phyloP scores from a whole-genome alignment of 306 rosid genomes.

The Echinosophora koreensis region DNA sequence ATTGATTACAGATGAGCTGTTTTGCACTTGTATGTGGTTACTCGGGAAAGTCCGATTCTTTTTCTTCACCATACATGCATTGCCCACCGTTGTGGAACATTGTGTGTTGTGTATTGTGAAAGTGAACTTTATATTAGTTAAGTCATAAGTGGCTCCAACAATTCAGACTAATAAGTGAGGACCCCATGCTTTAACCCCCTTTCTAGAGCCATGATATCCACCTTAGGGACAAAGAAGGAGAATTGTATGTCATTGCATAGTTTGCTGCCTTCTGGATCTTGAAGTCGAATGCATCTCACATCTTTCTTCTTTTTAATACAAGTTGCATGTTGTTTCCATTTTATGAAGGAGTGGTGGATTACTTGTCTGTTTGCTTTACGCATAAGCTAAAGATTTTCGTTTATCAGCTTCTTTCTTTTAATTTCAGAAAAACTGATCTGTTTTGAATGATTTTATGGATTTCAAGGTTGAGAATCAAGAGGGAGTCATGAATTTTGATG shows the following conservation, averaged over 20 bases:
- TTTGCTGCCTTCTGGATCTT: constrained; percentile 23
- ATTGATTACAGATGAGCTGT: not conserved
- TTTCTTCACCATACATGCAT: not conserved
- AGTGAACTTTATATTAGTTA: not conserved
- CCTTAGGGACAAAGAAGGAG: not conserved
- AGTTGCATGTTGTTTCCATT: constrained; percentile 22
- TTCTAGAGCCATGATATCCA: not conserved
- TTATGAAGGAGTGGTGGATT: not conserved
- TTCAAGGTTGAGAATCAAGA: constrained; percentile 95
- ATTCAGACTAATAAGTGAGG: not conserved
- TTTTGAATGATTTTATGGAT: constrained; percentile 35
- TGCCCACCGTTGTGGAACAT: not conserved
- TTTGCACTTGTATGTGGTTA: constrained; percentile 30
- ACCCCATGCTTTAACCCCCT: not conserved
- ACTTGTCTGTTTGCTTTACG: constrained; percentile 4
- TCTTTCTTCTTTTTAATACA: not conserved
- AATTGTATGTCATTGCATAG: constrained; percentile 5
- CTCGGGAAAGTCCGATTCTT: constrained; percentile 14
- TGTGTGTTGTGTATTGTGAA: constrained; percentile 1
- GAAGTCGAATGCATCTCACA: not conserved
- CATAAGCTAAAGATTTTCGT: not conserved
- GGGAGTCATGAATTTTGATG: constrained; percentile 96
- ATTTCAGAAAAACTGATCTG: constrained; percentile 39
- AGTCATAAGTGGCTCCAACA: no score
- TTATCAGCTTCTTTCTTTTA: constrained; percentile 3